Base-by-base conservation (phyloP, 495 filamentous ascomycete genomes). In the Trichoderma virens region DNA sequence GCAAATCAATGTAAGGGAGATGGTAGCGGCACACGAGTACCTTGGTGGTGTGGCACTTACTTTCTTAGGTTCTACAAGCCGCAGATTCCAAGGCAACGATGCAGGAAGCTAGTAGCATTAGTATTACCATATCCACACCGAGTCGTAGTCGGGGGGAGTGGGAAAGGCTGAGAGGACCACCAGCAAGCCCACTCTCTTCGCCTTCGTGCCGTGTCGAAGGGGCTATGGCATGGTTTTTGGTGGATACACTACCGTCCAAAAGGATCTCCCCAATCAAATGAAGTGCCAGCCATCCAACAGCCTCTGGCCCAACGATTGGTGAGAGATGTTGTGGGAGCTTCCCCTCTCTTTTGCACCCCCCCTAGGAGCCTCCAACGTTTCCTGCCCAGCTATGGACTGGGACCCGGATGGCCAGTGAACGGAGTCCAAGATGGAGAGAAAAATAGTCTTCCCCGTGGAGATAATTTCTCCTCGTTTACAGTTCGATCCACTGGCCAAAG, bases 381-480 rank as follows among this genome's bases (percentile, higher is more conserved):
- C 20, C 45, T 20, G 45, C 20, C 18, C 45, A 20, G 23, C 45
- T 51, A 7, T 20, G 45, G 18, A 20, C 27, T 56, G 51, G 51
- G 51, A 56, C 51, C 51, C 51, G 51, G 51, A 56, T 56, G 51
- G 51, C 25, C 51, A 56, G 11, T 28, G 51, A 30, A n/a, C n/a
- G 1, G 5, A 3, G 43, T 20, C 5, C 3, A n/a, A 47, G 43
- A 20, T 9, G 43, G 9, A 23, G 43, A 47, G n/a, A 7, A 20
- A 8, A 20, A 41, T 13, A 3, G 14, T n/a, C 1, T 23, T 30
- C 27, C 11, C 16, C 51, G 27, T 30, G 51, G 51, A 56, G 51
- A 56, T 56, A 6, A n/a, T 16, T 51, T 18, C 51, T 56, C 23
- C 23, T 54, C 45, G 45, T 54, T 54, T 54, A 27, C 5, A 16